Evolutionary conservation across 306 rosid species (phyloP).

Genomic region (Herpetospermum pedunculosum): DNA sequence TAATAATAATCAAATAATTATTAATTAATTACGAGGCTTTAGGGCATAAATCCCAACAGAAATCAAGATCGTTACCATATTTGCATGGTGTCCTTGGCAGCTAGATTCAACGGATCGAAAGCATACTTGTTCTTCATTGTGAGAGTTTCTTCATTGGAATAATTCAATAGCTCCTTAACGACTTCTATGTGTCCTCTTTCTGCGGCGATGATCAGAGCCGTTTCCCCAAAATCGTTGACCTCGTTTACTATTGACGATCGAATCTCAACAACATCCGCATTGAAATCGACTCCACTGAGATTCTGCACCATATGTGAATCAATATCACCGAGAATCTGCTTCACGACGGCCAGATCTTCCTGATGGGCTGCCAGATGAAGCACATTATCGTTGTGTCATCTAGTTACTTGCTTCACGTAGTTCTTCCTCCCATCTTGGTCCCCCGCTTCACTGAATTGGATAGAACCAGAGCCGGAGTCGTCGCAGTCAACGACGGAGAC

Average conservation of each 20-base stretch:
- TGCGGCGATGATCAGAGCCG: slow-evolving; percentile 69
- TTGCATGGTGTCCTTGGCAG: slow-evolving; percentile 89
- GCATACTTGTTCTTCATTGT: slow-evolving; percentile 52
- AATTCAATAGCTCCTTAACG: slow-evolving; percentile 62
- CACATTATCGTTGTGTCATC: slow-evolving; percentile 81
- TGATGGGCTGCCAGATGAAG: slow-evolving; percentile 88
- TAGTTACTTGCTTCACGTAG: slow-evolving; percentile 93
- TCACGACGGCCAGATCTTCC: slow-evolving; percentile 75
- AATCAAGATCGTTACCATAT: slow-evolving; percentile 30
- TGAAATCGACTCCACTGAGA: slow-evolving; percentile 41
- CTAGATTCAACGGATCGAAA: slow-evolving; percentile 70
- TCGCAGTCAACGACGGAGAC: slow-evolving; percentile 34
- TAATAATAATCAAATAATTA: no score
- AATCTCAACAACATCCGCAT: slow-evolving; percentile 70
- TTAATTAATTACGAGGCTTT: no score
- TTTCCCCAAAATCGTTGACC: slow-evolving; percentile 77
- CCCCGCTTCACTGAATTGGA: slow-evolving; percentile 84
- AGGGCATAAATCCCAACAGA: no score
- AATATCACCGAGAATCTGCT: slow-evolving; percentile 65
- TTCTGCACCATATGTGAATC: slow-evolving; percentile 60
- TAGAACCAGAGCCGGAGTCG: slow-evolving; percentile 80
- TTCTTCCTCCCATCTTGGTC: slow-evolving; percentile 90
- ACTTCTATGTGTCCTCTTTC: slow-evolving; percentile 71
- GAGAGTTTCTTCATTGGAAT: slow-evolving; percentile 42
- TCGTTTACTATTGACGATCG: slow-evolving; percentile 73